These are phyloP conservation scores for Begonia peltatifolia DNA, from an alignment of 306 rosid genomes.

Conservation along the genomic window DNA sequence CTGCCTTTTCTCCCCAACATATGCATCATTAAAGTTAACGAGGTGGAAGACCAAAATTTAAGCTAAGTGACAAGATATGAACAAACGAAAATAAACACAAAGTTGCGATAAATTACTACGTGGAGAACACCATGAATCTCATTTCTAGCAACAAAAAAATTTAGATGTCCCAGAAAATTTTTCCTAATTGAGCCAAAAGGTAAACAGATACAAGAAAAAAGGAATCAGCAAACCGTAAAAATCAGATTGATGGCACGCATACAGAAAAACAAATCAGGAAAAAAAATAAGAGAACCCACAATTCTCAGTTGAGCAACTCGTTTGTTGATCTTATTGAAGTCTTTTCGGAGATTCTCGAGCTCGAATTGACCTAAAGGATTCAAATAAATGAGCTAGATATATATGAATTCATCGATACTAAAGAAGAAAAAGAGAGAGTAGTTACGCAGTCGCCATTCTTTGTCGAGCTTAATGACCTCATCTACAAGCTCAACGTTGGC, in stretches of 20 bases:
- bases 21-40: neutral
- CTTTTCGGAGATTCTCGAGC: conserved; percentile 56
- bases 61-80: too few species aligned
- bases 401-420: neutral
- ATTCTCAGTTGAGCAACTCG: conserved; percentile 50
- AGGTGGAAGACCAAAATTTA: too few species aligned
- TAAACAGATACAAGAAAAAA: neutral
- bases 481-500: conserved; percentile 64
- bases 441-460: conserved; percentile 83
- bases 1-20: conserved; percentile 1
- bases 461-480: conserved; percentile 71
- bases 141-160: too few species aligned
- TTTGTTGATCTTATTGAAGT: conserved; percentile 68
- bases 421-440: conserved; percentile 4
- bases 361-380: conserved; percentile 47
- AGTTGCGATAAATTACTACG: too few species aligned
- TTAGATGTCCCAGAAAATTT: too few species aligned
- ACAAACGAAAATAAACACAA: too few species aligned
- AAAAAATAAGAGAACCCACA: conserved; percentile 15
- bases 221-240: neutral
- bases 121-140: too few species aligned
- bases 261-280: neutral
- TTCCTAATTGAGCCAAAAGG: neutral
- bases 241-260: neutral
- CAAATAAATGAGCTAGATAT: neutral